Evolutionary conservation across 495 filamentous ascomycete species (phyloP).

Genomic region (Parmelia sp.): DNA sequence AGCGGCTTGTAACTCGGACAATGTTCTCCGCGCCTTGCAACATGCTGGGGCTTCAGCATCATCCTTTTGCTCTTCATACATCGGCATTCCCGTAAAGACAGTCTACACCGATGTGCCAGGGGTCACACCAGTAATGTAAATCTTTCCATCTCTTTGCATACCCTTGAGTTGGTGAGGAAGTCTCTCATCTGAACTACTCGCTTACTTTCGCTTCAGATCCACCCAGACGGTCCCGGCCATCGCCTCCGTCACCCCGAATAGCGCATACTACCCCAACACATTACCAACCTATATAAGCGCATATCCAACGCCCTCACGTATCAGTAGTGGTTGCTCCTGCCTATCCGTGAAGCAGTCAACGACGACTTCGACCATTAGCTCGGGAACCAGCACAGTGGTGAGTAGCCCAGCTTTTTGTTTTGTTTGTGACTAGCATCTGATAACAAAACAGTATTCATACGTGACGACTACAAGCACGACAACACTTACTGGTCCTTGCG

Average conservation of each 20-base stretch:
- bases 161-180: background rate
- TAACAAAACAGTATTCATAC: background rate
- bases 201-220: background rate
- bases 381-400: slow-evolving; percentile 1
- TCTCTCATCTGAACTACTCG: background rate
- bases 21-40: background rate
- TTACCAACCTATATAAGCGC: slow-evolving; percentile 3
- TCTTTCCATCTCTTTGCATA: background rate
- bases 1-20: background rate
- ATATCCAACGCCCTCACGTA: background rate
- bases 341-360: slow-evolving; percentile 1
- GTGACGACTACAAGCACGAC: background rate
- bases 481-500: background rate
- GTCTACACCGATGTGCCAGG: background rate
- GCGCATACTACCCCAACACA: background rate
- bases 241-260: background rate
- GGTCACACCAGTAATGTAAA: background rate
- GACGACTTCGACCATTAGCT: slow-evolving; percentile 1
- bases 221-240: background rate
- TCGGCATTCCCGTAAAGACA: slow-evolving; percentile 2
- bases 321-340: slow-evolving; percentile 1
- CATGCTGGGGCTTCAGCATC: background rate
- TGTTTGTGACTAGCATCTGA: background rate
- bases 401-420: background rate
- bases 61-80: slow-evolving; percentile 1